These are phyloP conservation scores for Metarhizium sp. DNA, from an alignment of 2,329 filamentous ascomycete species.

Conservation along the genomic window DNA sequence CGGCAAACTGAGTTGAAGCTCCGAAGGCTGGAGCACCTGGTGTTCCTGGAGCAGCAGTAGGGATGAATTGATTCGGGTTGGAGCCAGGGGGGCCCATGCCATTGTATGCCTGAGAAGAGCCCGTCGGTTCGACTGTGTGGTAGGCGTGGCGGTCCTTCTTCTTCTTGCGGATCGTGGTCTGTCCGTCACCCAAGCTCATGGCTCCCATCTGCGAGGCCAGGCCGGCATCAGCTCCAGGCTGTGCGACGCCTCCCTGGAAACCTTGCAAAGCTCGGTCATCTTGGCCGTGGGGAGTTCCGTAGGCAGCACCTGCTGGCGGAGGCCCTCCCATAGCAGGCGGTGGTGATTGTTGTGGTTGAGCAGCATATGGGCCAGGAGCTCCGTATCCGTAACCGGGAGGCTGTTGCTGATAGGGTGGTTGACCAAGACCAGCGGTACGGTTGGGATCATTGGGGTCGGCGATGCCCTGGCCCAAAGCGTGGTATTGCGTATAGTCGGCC, in stretches of 20 bases:
- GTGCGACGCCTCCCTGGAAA: slow-evolving; percentile 17
- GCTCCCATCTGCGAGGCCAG: slow-evolving; percentile 69
- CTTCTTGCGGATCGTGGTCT: slow-evolving; percentile 53
- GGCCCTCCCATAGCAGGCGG: neutral
- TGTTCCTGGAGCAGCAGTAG: slow-evolving; percentile 15
- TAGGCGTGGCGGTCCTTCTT: slow-evolving; percentile 96
- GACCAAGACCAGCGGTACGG: slow-evolving; percentile 34
- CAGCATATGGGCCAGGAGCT: slow-evolving; percentile 10
- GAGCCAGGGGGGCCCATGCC: slow-evolving; percentile 52
- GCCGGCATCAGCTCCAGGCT: slow-evolving; percentile 34
- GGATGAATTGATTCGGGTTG: slow-evolving; percentile 33
- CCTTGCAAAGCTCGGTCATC: slow-evolving; percentile 17
- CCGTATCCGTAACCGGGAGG: slow-evolving; percentile 19
- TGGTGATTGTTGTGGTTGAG: slow-evolving; percentile 3
- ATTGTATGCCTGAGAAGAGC: slow-evolving; percentile 60
- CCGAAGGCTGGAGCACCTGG: slow-evolving; percentile 23
- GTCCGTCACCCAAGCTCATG: slow-evolving; percentile 53
- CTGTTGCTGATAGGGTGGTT: slow-evolving; percentile 45
- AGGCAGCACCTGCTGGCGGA: slow-evolving; percentile 14
- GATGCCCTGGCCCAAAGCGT: slow-evolving; percentile 47
- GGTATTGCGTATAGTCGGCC: slow-evolving; percentile 47
- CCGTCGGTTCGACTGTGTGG: slow-evolving; percentile 69
- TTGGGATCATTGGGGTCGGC: slow-evolving; percentile 45
- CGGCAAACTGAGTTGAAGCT: slow-evolving; percentile 37
- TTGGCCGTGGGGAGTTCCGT: slow-evolving; percentile 23